A percentile compares a stretch with the other conserved stretches of the same genome.
These are phyloP conservation scores for Papiliotrema terrestris DNA, from an alignment of 1,284 basidiomycete species.

Conservation along the genomic window DNA sequence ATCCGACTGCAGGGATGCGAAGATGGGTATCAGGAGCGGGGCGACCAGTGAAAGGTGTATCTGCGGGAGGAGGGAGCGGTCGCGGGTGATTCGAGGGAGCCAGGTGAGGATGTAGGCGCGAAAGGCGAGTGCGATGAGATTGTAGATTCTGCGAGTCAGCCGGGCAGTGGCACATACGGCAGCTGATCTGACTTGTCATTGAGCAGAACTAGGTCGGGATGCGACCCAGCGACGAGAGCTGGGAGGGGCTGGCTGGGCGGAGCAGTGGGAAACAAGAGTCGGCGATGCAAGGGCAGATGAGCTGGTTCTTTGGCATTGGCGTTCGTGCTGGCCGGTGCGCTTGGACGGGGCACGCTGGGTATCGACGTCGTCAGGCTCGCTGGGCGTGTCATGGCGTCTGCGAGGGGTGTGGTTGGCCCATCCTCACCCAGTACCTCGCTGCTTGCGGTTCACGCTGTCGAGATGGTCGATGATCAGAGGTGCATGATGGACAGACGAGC, in stretches of 20 bases:
- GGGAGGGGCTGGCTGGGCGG: background rate
- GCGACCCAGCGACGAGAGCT: background rate
- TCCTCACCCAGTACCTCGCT: too few species aligned
- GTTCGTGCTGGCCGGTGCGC: too few species aligned
- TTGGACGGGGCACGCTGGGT: too few species aligned
- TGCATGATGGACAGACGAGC: too few species aligned
- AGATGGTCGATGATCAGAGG: too few species aligned
- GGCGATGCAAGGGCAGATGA: conserved; percentile 4
- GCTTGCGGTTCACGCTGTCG: too few species aligned
- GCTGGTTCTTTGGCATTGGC: background rate
- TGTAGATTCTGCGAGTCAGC: background rate
- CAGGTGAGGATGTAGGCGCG: conserved; percentile 6
- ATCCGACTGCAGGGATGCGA: background rate
- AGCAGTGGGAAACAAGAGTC: background rate
- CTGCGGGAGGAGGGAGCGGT: conserved; percentile 1
- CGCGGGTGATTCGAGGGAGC: conserved; percentile 3
- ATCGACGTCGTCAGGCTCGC: too few species aligned
- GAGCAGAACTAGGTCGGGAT: background rate
- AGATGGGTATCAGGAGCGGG: background rate
- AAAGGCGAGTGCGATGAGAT: conserved; percentile 1
- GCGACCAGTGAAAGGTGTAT: background rate
- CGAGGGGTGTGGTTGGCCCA: too few species aligned
- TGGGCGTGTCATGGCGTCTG: too few species aligned
- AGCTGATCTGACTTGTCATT: conserved; percentile 2
- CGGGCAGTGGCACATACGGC: background rate